Conservation (phyloP, 805 yeast species). For the Candida nitratophila region DNA sequence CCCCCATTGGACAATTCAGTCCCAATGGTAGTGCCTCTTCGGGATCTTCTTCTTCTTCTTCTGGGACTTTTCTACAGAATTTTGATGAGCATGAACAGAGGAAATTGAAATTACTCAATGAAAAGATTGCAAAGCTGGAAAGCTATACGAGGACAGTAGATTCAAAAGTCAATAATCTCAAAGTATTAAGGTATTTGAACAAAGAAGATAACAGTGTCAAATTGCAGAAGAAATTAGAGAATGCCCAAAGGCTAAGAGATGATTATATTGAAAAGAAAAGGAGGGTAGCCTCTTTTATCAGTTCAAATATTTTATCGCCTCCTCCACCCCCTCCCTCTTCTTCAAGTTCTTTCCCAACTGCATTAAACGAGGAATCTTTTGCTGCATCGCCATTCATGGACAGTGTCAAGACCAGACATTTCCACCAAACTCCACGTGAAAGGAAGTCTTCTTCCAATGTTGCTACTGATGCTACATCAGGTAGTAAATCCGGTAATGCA, state of each 20-base stretch:
- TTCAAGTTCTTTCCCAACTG: too few relatives aligned
- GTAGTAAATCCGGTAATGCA: too few relatives aligned
- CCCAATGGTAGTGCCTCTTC: conserved; percentile 2
- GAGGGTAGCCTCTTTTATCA: conserved; percentile 11
- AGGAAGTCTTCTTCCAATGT: too few relatives aligned
- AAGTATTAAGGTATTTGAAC: conserved; percentile 1
- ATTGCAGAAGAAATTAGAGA: conserved; percentile 8
- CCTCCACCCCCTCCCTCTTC: background rate
- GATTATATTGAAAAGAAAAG: conserved; percentile 11
- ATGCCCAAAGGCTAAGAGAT: conserved; percentile 11
- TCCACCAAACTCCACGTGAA: too few relatives aligned
- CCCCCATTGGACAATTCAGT: conserved; percentile 17
- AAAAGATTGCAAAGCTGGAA: conserved; percentile 4
- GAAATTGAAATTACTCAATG: conserved; percentile 10
- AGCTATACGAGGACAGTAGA: conserved; percentile 7
- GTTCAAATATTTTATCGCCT: conserved; percentile 7
- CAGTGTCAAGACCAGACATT: too few relatives aligned
- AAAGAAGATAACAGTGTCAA: conserved; percentile 2
- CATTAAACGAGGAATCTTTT: too few relatives aligned
- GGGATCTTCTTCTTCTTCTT: conserved; percentile 1
- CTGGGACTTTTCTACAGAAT: conserved; percentile 8
- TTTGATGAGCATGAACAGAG: conserved; percentile 10
- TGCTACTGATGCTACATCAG: too few relatives aligned
- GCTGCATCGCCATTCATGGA: too few relatives aligned
- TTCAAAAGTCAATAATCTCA: conserved; percentile 3